Conservation (phyloP, 2,329 filamentous ascomycete genomes). For the Gyromitra esculenta region DNA sequence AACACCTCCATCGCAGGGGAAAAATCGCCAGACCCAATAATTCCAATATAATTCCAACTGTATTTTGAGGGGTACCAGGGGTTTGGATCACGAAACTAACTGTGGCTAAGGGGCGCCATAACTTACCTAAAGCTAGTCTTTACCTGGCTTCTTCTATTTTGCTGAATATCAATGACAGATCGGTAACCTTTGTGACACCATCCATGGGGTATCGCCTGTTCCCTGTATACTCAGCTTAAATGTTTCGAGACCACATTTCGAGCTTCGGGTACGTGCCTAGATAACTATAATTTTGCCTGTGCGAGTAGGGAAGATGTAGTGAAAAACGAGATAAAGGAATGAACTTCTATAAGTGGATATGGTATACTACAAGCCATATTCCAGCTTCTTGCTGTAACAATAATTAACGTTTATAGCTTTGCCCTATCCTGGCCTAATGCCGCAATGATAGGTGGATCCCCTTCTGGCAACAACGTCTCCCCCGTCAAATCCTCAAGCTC, state of each 20-base stretch:
- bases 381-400: background rate
- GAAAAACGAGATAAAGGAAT: background rate
- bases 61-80: background rate
- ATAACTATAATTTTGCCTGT: background rate
- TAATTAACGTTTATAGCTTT: conserved; percentile 31
- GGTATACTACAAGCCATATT: conserved; percentile 1
- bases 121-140: background rate
- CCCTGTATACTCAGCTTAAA: background rate
- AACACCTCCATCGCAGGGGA: conserved; percentile 18
- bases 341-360: conserved; percentile 7
- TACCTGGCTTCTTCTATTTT: background rate
- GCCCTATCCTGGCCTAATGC: conserved; percentile 42
- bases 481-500: conserved; percentile 74
- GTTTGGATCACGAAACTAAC: background rate
- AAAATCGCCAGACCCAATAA: background rate
- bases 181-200: background rate
- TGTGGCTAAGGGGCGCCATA: background rate
- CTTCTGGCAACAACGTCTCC: conserved; percentile 49
- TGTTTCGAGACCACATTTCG: background rate
- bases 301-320: background rate
- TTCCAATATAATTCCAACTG: background rate
- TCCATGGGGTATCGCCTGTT: background rate
- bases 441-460: conserved; percentile 45
- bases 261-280: background rate
- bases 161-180: background rate